These are phyloP conservation scores for Curvularia hawaiiensis DNA, from an alignment of 2,329 filamentous ascomycete genomes.

Conservation along the genomic window DNA sequence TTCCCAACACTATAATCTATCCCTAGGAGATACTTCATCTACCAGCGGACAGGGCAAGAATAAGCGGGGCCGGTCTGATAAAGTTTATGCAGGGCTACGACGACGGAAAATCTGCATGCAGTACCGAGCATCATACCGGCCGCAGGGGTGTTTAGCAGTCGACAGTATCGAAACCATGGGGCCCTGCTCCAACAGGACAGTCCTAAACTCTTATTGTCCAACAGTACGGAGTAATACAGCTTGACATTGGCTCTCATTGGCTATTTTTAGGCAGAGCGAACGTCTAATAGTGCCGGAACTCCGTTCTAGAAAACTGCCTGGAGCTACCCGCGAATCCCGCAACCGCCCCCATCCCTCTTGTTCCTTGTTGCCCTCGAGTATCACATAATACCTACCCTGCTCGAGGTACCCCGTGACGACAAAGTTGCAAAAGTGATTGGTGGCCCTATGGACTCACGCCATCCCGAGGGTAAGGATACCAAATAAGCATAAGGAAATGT, in stretches of 20 bases:
- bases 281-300: not conserved
- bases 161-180: not conserved
- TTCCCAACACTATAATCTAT: not conserved
- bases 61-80: not conserved
- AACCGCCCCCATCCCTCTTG: not conserved
- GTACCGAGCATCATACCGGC: not conserved
- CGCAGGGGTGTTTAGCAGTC: not conserved
- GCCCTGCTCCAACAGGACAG: not conserved
- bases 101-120: not conserved
- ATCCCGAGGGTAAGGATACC: not conserved
- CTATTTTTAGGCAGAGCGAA: not conserved
- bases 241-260: not conserved
- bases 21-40: not conserved
- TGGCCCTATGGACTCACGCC: not conserved
- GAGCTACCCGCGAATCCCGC: not conserved
- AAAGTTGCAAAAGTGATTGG: not conserved
- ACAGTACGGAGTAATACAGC: not conserved
- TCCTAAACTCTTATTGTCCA: not conserved
- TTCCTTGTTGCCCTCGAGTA: not conserved
- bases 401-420: too few relatives aligned
- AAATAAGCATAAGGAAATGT: not conserved
- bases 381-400: not conserved
- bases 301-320: not conserved
- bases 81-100: slow-evolving; percentile 1
- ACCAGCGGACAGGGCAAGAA: not conserved